Percentiles rank a stretch among this genome's conserved stretches.
These are phyloP conservation scores for Westerdykella ornata DNA, from an alignment of 2,329 filamentous ascomycete species.

Conservation along the genomic window DNA sequence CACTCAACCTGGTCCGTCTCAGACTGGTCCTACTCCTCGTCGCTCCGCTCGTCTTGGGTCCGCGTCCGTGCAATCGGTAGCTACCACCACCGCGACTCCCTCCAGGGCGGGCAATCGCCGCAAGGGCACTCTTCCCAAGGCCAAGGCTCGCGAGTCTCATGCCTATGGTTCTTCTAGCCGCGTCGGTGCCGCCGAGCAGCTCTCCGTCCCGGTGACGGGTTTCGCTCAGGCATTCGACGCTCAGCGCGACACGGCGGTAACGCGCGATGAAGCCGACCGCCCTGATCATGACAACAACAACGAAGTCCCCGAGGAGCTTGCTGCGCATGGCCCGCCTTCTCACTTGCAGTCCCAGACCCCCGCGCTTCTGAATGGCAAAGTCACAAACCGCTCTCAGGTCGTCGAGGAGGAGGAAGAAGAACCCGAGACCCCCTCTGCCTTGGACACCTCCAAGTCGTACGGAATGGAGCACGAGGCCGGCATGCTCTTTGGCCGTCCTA, in stretches of 20 bases:
- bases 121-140: constrained; percentile 25
- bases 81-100: constrained; percentile 4
- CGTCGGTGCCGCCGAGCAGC: constrained; percentile 24
- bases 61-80: constrained; percentile 15
- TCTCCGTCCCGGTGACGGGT: constrained; percentile 21
- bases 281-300: constrained; percentile 7
- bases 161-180: constrained; percentile 35
- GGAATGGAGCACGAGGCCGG: constrained; percentile 30
- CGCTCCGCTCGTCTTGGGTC: constrained; percentile 21
- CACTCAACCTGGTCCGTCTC: background rate
- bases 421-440: constrained; percentile 13
- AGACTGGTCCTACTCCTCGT: constrained; percentile 20
- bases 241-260: constrained; percentile 23
- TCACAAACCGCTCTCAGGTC: constrained; percentile 3
- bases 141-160: constrained; percentile 28
- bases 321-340: constrained; percentile 12
- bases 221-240: constrained; percentile 30
- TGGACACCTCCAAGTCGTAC: constrained; percentile 31
- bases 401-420: constrained; percentile 1
- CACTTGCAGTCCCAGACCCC: constrained; percentile 4
- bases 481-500: constrained; percentile 11
- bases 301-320: constrained; percentile 13
- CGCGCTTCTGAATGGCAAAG: constrained; percentile 7
- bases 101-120: constrained; percentile 11
- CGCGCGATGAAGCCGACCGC: constrained; percentile 15